Evolutionary conservation across 2,329 filamentous ascomycete genomes (phyloP).

Genomic region (Cladophialophora psammophila): DNA sequence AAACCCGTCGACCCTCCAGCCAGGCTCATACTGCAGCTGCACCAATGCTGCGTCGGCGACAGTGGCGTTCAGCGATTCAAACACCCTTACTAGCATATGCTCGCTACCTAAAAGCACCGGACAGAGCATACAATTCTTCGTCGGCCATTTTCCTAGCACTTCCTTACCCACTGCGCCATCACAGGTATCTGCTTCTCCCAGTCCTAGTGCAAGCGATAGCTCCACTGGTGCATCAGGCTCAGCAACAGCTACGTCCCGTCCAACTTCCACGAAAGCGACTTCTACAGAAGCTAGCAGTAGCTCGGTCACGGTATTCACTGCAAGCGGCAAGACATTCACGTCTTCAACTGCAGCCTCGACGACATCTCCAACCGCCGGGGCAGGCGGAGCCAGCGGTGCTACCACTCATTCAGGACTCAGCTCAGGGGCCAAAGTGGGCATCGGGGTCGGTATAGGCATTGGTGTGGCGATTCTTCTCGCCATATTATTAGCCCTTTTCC

Average conservation of each 20-base stretch:
- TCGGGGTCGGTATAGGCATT: conserved; percentile 38
- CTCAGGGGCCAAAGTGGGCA: conserved; percentile 41
- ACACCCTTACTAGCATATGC: conserved; percentile 42
- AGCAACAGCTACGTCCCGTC: neutral
- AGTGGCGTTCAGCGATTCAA: conserved; percentile 40
- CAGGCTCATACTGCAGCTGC: conserved; percentile 44
- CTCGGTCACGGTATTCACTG: conserved; percentile 6
- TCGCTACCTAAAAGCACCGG: conserved; percentile 42
- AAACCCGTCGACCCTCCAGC: conserved; percentile 36
- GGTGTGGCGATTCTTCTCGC: conserved; percentile 38
- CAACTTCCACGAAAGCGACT: neutral
- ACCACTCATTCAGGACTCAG: conserved; percentile 34
- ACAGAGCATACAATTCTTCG: conserved; percentile 42
- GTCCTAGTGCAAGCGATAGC: neutral
- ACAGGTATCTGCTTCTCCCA: conserved; percentile 11
- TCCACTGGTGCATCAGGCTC: conserved; percentile 7
- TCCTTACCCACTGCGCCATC: conserved; percentile 8
- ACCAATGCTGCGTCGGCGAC: conserved; percentile 42
- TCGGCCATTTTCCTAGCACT: conserved; percentile 40
- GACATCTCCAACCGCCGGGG: neutral
- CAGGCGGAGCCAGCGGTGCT: conserved; percentile 8
- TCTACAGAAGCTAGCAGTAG: conserved; percentile 3
- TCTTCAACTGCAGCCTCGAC: neutral
- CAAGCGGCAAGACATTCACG: conserved; percentile 3
- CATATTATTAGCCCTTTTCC: conserved; percentile 36